Percentiles rank a stretch among this genome's conserved stretches.
phyloP scores from a whole-genome alignment of 768 basidiomycete genomes.

The Psilocybe cyanescens region DNA sequence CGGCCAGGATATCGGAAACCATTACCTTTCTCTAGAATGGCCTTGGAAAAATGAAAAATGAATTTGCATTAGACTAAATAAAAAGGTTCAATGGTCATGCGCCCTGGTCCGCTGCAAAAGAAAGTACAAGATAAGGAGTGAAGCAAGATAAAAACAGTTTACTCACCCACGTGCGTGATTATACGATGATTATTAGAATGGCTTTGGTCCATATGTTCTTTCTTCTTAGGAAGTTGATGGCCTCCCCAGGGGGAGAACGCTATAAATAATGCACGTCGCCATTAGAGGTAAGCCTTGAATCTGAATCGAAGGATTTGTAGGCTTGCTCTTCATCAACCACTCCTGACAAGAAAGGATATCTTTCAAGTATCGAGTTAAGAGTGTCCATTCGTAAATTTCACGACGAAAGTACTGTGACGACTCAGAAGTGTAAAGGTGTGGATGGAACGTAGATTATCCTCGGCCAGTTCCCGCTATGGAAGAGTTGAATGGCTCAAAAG shows the following conservation, averaged over 20 bases:
- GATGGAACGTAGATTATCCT: too few species aligned
- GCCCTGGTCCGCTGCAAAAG: not conserved
- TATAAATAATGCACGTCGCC: not conserved
- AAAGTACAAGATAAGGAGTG: conserved; percentile 8
- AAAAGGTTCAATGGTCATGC: not conserved
- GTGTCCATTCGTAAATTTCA: too few species aligned
- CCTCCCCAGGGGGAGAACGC: not conserved
- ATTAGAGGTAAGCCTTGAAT: too few species aligned
- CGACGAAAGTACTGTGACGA: too few species aligned
- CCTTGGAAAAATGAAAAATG: not conserved
- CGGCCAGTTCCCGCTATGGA: too few species aligned
- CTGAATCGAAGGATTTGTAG: too few species aligned
- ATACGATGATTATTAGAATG: not conserved
- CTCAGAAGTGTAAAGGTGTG: too few species aligned
- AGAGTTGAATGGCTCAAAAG: too few species aligned
- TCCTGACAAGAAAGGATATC: too few species aligned
- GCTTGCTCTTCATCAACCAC: too few species aligned
- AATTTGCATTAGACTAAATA: not conserved
- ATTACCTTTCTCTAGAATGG: too few species aligned
- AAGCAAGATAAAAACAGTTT: not conserved
- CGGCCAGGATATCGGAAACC: not conserved
- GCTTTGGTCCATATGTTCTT: conserved; percentile 1
- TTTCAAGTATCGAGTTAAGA: too few species aligned
- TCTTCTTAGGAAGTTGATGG: not conserved
- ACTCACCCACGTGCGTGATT: conserved; percentile 8